A percentile compares a stretch with the other conserved stretches of the same genome.
These are phyloP conservation scores for Aspergillus olivimuriae DNA, from an alignment of 495 filamentous ascomycete species.

Conservation along the genomic window DNA sequence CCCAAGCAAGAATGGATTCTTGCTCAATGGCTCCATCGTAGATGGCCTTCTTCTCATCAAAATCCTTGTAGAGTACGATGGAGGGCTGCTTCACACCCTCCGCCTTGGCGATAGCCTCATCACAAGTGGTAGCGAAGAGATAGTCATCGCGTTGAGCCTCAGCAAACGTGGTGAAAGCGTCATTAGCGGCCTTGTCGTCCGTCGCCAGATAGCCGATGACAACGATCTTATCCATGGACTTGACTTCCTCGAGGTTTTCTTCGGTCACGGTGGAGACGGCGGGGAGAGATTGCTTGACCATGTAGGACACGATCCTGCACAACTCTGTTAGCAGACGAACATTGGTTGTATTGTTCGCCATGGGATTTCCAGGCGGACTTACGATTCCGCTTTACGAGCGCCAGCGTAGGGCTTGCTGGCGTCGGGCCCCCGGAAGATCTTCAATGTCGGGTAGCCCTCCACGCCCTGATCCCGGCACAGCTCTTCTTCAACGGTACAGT, in stretches of 20 bases:
- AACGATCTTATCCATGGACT: constrained; percentile 95
- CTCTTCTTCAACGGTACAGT: constrained; percentile 91
- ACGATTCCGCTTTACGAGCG: constrained; percentile 86
- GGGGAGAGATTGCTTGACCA: constrained; percentile 96
- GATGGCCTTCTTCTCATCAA: constrained; percentile 89
- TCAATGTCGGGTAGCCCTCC: constrained; percentile 95
- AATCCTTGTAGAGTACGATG: constrained; percentile 93
- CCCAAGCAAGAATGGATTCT: constrained; percentile 73
- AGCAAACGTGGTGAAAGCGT: constrained; percentile 72
- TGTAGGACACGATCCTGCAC: constrained; percentile 93
- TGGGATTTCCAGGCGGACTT: constrained; percentile 29
- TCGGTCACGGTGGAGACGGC: constrained; percentile 76
- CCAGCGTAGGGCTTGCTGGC: constrained; percentile 78
- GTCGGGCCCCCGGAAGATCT: constrained; percentile 95
- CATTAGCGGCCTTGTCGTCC: constrained; percentile 78
- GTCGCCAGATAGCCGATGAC: constrained; percentile 80
- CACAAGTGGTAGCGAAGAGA: constrained; percentile 82
- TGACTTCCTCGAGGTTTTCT: constrained; percentile 87
- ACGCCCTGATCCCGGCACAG: constrained; percentile 87
- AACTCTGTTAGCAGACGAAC: constrained; percentile 20
- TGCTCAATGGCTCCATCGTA: constrained; percentile 74
- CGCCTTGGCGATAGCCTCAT: constrained; percentile 76
- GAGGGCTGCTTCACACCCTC: constrained; percentile 83
- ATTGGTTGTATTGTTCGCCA: not conserved
- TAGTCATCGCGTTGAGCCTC: constrained; percentile 83